Base-by-base conservation (phyloP, 192 early-diverging fungal species). In the Coemansia sp. region DNA sequence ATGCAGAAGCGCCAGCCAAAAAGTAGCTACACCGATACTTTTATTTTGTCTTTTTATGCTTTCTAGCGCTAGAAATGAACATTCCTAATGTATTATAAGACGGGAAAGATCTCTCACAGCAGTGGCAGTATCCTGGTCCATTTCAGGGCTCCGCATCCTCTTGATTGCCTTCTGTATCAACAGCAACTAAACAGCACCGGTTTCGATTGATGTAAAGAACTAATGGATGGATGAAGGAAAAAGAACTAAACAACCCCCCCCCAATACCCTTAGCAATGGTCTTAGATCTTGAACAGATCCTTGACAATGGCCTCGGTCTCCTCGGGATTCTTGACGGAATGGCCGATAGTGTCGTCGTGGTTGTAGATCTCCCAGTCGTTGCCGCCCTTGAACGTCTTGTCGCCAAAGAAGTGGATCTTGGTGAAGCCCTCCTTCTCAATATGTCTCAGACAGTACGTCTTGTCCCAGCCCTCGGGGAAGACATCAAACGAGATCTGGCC, bases 401-500 rank as follows among this genome's bases (percentile, higher is more conserved):
- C 97, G 61, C 97, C 97, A 84, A 99, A 99, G 81, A 99, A 99
- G 85, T 99, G 94, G 67, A 98, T 92, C 12, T 78, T 90, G 50
- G 86, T 89, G 84, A 99, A 98, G 52, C 86, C 88, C 75, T 99
- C 92, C 37, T 86, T 74, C 72, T 93, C 84, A 37, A 99, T 66
- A 70, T 97, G 95, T 32, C 90, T 85, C 61, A 99, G 87, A 81
- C 97, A 98, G 85, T 94, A 99, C 38, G 96, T 98, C 89, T 99
- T 99, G 83, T 99, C 97, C 97, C 97, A 99, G 44, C 97, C 97
- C 59, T 88, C 89, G 52, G 97, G 97, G 87, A 99, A 97, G 11
- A 99, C 95, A 77, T 99, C 97, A 65, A 99, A 97, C 9, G 96
- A 98, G 76, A 99, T 99, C 84, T 99, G 96, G 9, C 97, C 96